Evolutionary conservation across 495 filamentous ascomycete genomes (phyloP), one percentile per base, ranked within the genome.

Genomic region (Neurospora terricola): DNA sequence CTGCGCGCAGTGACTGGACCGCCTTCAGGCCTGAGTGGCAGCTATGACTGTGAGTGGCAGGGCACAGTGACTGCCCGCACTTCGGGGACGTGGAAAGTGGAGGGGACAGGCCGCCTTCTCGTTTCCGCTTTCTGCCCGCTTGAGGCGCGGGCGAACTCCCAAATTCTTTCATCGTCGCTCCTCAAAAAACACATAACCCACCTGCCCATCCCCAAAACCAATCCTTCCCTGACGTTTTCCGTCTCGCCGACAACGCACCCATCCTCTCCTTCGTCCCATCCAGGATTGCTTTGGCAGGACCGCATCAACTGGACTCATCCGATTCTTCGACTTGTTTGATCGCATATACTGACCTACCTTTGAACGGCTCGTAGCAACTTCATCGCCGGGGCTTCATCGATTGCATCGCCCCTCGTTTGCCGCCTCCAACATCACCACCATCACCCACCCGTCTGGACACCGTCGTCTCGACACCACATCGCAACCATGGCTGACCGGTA

Each of bases 401-500:
- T 34, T 62, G 30, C 30, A 59, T 30, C 43, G 70, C 70, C 54
- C 68, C 42, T 45, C 27, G 45, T 76, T 42, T 66, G 36, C 70
- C 72, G 74, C 81, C 78, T 74, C 77, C 79, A 78, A 77, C 78
- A 78, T 80, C 81, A 80, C 73, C 79, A 79, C 75, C 76, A 71
- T 73, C 78, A 77, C 77, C 76, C 77, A 73, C 77, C 71, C 76
- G 66, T 62, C 77, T 70, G 73, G 71, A 76, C 69, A 72, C 38
- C 72, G 48, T 72, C 75, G 27, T 62, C 54, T 12, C 14, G 71
- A 73, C 77, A 79, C 69, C 54, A 71, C 75, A 71, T 81, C 76
- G 82, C 82, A 81, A 91, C 76, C 86, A 99, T 99, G 96, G 90
- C 95, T 78, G 96, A 99, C 80, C 93, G 94, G 69, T 99, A 97